Conservation (phyloP, 2,329 filamentous ascomycete species). For the Triangularia verruculosa region DNA sequence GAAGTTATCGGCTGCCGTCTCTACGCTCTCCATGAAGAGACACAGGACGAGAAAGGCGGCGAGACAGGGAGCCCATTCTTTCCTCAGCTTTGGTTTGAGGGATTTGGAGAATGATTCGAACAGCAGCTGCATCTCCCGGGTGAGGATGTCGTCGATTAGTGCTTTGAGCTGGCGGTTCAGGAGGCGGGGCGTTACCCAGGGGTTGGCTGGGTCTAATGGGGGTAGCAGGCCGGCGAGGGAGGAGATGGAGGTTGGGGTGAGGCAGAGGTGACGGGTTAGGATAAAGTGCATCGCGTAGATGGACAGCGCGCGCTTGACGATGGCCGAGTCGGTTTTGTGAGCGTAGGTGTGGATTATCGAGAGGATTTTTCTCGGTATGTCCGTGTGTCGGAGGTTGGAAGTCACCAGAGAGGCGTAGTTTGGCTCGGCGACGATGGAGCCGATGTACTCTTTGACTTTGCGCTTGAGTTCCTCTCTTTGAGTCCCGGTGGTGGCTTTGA, state of each 20-base stretch:
- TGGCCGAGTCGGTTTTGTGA: conserved; percentile 41
- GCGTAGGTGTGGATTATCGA: conserved; percentile 48
- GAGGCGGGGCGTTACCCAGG: conserved; percentile 50
- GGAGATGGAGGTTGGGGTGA: conserved; percentile 45
- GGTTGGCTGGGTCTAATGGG: conserved; percentile 42
- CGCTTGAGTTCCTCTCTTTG: conserved; percentile 47
- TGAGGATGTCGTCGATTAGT: conserved; percentile 53
- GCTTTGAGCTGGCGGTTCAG: conserved; percentile 57
- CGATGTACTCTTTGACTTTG: conserved; percentile 47
- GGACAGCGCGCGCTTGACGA: conserved; percentile 52
- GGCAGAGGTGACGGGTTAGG: conserved; percentile 52
- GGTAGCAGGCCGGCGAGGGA: conserved; percentile 37
- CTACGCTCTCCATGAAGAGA: conserved; percentile 57
- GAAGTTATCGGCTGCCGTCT: conserved; percentile 52
- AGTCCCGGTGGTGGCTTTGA: conserved; percentile 24
- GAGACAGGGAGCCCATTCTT: conserved; percentile 55
- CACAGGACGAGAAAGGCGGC: conserved; percentile 56
- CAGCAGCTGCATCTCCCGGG: conserved; percentile 48
- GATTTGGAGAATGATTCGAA: conserved; percentile 53
- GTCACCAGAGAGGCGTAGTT: conserved; percentile 50
- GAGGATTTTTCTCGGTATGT: conserved; percentile 46
- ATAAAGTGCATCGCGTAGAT: conserved; percentile 58
- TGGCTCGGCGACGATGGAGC: conserved; percentile 47
- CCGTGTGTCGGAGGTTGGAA: conserved; percentile 43
- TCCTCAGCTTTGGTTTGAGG: conserved; percentile 52